phyloP scores from a whole-genome alignment of 768 basidiomycete genomes.

The Lactarius akahatsu region DNA sequence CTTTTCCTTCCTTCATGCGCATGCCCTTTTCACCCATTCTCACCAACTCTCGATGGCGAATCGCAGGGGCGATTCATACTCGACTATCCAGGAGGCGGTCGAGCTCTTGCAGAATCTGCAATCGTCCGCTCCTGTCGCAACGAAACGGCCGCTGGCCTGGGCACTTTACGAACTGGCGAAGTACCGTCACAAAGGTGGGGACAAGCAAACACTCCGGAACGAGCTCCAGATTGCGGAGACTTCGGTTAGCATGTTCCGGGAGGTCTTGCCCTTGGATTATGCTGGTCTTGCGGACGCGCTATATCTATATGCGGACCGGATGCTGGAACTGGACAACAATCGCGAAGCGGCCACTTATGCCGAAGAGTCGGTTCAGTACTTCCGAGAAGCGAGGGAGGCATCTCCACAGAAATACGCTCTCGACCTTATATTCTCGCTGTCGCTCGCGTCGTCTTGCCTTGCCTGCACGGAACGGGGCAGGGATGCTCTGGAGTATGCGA shows the following conservation, averaged over 20 bases:
- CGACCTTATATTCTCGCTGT: constrained; percentile 20
- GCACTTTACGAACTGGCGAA: constrained; percentile 10
- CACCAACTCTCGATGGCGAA: constrained; percentile 14
- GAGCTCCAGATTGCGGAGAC: constrained; percentile 6
- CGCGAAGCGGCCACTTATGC: constrained; percentile 17
- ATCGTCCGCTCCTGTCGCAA: background rate
- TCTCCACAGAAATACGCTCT: constrained; percentile 5
- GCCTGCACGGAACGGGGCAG: constrained; percentile 12
- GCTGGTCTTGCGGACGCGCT: constrained; percentile 20
- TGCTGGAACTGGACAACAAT: constrained; percentile 19
- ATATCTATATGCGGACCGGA: constrained; percentile 12
- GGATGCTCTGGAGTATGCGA: constrained; percentile 16
- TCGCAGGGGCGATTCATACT: constrained; percentile 8
- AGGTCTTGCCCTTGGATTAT: constrained; percentile 5
- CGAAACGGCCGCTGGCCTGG: constrained; percentile 8
- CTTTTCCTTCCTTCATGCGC: constrained; percentile 16
- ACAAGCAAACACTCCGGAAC: constrained; percentile 1
- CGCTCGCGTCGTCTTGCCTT: constrained; percentile 21
- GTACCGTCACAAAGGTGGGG: background rate
- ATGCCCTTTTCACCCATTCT: constrained; percentile 12
- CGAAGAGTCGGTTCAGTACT: constrained; percentile 19
- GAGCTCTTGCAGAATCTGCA: constrained; percentile 14
- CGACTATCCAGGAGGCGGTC: background rate
- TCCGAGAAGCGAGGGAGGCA: constrained; percentile 10
- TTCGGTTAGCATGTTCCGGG: constrained; percentile 16